These are phyloP conservation scores for Panaeolus papilionaceus DNA, from an alignment of 768 basidiomycete genomes.

Conservation along the genomic window DNA sequence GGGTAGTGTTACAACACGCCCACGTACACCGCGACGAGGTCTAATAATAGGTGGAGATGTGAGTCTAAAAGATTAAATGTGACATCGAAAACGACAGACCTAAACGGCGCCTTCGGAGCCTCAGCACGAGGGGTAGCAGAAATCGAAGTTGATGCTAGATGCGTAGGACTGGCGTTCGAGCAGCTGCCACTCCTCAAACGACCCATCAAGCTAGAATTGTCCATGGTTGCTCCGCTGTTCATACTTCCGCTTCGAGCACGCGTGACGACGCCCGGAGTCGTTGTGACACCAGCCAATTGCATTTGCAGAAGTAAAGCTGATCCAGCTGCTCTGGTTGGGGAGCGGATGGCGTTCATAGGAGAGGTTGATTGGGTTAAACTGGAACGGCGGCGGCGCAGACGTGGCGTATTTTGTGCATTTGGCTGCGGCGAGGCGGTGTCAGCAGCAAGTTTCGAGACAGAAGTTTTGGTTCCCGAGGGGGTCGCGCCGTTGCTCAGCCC, in stretches of 20 bases:
- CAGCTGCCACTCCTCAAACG: constrained; percentile 62
- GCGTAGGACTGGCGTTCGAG: constrained; percentile 35
- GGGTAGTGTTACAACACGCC: constrained; percentile 34
- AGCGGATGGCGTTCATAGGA: constrained; percentile 64
- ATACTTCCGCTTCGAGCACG: constrained; percentile 56
- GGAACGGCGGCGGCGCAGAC: constrained; percentile 66
- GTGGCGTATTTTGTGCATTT: constrained; percentile 33
- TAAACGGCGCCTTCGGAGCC: constrained; percentile 17
- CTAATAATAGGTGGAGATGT: constrained; percentile 30
- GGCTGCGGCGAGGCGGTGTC: constrained; percentile 25
- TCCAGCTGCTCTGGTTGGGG: constrained; percentile 56
- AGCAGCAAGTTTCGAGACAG: constrained; percentile 9
- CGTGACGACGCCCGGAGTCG: constrained; percentile 25
- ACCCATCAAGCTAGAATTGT: constrained; percentile 51
- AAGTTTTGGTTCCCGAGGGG: background rate
- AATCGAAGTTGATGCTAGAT: constrained; percentile 1
- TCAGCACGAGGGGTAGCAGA: constrained; percentile 14
- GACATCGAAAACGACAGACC: constrained; percentile 24
- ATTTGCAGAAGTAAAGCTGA: constrained; percentile 57
- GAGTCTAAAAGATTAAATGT: background rate
- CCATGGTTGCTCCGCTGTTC: constrained; percentile 34
- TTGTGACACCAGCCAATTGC: constrained; percentile 40
- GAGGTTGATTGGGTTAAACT: constrained; percentile 61
- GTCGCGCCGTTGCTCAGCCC: background rate
- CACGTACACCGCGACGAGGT: constrained; percentile 46